Base-by-base conservation (phyloP, 768 basidiomycete genomes). In the Leucosporidium yakuticum region DNA sequence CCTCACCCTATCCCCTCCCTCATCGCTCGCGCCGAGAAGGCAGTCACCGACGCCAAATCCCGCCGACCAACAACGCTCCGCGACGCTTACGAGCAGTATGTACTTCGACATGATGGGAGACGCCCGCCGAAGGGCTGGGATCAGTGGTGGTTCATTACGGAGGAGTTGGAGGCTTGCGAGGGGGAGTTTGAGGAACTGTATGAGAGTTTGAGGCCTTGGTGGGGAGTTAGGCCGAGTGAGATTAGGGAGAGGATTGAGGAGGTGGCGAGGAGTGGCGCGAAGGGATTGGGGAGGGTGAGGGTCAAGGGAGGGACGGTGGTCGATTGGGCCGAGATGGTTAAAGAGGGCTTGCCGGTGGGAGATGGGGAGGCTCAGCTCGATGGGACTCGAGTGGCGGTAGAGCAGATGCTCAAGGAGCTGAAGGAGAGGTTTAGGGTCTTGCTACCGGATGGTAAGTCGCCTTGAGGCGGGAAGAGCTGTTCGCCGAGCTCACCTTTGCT, bases 1-100 rank as follows among this genome's bases (percentile, higher is more conserved):
- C 58, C 77, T 44, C 61, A 63, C 71, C 63, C 36, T 67, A 74
- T 67, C 75, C 63, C 36, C 36, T 12, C 39, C 17, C 60, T 62
- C 60, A 55, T 67, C 53, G 21, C 55, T 32, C 23, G 47, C 32
- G 51, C 60, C 44, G 31, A 14, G n/a, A 17, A 36, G 54, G 47
- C 39, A 8, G 39, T 32, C 19, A 21, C 60, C 1, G 44, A 31
- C 39, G n/a, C 32, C 47, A 62, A 20, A 54, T 56, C 60, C 25
- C 55, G 0, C 4, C 32, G 19, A 31, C 58, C 65, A 0, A 14
- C 9, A 1, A 58, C 66, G 6, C 62, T 67, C n/a, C 23, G 36
- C 0, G 36, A 32, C 2, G 66, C 66, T 2, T 44, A 47, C 56
- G 61, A 21, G 25, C 48, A 23, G 6, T 67, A 67, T 50, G 2